A percentile compares a stretch with the other conserved stretches of the same genome.
phyloP scores from a whole-genome alignment of 1,284 basidiomycete genomes.

The Ustilago esculenta region DNA sequence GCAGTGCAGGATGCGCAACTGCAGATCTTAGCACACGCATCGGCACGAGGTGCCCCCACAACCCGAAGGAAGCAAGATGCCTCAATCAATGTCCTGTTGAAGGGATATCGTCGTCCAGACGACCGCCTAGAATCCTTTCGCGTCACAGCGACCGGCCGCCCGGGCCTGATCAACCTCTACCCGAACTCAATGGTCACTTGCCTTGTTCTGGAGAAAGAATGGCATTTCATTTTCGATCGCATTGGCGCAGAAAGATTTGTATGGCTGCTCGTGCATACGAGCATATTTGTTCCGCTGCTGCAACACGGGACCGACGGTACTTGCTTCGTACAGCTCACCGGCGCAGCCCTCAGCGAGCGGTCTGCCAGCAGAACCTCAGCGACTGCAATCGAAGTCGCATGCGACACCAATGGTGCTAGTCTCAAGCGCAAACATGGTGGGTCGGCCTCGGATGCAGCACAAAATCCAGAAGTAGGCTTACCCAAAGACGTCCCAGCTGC shows the following conservation, averaged over 20 bases:
- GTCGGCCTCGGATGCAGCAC: neutral
- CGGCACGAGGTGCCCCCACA: neutral
- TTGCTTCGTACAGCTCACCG: slow-evolving; percentile 82
- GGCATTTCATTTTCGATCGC: slow-evolving; percentile 75
- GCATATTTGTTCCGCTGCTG: slow-evolving; percentile 77
- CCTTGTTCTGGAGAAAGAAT: slow-evolving; percentile 73
- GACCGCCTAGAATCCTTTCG: slow-evolving; percentile 15
- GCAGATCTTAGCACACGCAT: slow-evolving; percentile 22
- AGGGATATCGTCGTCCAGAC: slow-evolving; percentile 75
- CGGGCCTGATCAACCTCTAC: slow-evolving; percentile 73
- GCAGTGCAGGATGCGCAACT: slow-evolving; percentile 40
- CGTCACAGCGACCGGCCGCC: slow-evolving; percentile 15
- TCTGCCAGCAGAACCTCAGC: neutral
- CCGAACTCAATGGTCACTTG: slow-evolving; percentile 79
- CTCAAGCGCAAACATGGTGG: slow-evolving; percentile 20
- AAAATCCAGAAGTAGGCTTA: neutral
- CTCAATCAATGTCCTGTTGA: slow-evolving; percentile 72
- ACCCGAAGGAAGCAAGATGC: slow-evolving; percentile 1
- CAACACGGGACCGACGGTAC: slow-evolving; percentile 70
- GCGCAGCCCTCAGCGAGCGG: slow-evolving; percentile 73
- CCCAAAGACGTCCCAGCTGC: neutral
- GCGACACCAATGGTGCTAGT: neutral
- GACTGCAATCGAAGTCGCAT: neutral
- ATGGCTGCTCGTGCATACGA: slow-evolving; percentile 78
- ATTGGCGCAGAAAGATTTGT: slow-evolving; percentile 78